Percentiles rank a stretch among this genome's conserved stretches.
phyloP scores from a whole-genome alignment of 371 early-diverging fungal genomes.

The Mortierella sp. region DNA sequence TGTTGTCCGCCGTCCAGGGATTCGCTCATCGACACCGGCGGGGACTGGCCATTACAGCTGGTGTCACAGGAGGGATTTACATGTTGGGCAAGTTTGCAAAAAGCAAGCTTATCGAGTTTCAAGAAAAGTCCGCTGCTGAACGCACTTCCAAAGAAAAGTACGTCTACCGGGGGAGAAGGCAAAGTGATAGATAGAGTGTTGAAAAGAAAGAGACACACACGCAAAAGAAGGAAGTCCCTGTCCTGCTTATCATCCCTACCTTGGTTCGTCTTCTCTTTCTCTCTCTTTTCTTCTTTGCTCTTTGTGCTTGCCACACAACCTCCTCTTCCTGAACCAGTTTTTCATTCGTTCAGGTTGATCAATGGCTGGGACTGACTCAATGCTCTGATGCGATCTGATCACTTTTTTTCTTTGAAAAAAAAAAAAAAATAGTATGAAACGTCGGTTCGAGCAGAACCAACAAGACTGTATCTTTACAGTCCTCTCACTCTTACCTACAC shows the following conservation, averaged over 20 bases:
- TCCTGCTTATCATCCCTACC: too few species aligned
- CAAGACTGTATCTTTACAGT: conserved; percentile 90
- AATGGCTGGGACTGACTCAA: too few species aligned
- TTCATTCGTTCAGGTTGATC: not conserved
- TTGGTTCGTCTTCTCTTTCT: too few species aligned
- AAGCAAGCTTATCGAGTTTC: conserved; percentile 75
- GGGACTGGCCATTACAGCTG: conserved; percentile 70
- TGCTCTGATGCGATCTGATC: not conserved
- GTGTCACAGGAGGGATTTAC: conserved; percentile 78
- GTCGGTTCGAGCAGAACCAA: conserved; percentile 94
- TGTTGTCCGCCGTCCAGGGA: conserved; percentile 52
- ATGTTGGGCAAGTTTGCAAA: conserved; percentile 79
- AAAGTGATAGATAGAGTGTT: not conserved
- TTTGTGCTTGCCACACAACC: not conserved
- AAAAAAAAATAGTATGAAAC: conserved; percentile 77
- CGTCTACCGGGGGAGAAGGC: conserved; percentile 13
- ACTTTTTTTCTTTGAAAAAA: too few species aligned
- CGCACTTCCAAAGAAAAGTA: conserved; percentile 84
- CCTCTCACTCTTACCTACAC: conserved; percentile 78
- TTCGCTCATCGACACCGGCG: conserved; percentile 68
- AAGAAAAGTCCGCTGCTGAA: conserved; percentile 69
- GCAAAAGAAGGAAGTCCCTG: too few species aligned
- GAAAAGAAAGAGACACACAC: not conserved
- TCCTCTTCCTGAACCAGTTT: not conserved
- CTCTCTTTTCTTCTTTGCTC: conserved; percentile 2